A percentile compares a stretch with the other conserved stretches of the same genome.
phyloP scores from a whole-genome alignment of 2,329 filamentous ascomycete species.

The Aureobasidium sp. region DNA sequence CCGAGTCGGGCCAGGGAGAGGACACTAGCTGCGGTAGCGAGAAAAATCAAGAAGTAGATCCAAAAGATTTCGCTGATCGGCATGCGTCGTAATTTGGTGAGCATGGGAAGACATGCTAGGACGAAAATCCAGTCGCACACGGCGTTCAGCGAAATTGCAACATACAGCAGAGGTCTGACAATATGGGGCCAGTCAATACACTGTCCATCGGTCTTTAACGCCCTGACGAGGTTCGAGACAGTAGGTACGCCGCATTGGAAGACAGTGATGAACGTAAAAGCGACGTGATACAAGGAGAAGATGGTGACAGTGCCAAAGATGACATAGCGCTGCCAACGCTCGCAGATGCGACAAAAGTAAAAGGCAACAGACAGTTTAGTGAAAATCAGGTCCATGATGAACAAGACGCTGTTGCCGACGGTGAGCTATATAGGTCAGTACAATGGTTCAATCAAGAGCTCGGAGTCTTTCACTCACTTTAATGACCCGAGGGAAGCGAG shows the following conservation, averaged over 20 bases:
- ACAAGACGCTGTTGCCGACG: conserved; percentile 7
- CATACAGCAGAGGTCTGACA: conserved; percentile 11
- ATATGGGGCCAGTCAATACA: conserved; percentile 10
- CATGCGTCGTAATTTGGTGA: conserved; percentile 10
- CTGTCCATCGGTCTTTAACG: background rate
- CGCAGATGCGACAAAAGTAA: conserved; percentile 14
- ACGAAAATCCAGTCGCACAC: conserved; percentile 15
- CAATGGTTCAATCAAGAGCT: background rate
- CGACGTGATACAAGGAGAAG: background rate
- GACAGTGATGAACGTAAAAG: conserved; percentile 7
- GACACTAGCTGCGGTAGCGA: conserved; percentile 12
- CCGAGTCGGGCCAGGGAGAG: conserved; percentile 13
- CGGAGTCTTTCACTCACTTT: background rate
- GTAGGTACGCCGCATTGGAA: conserved; percentile 16
- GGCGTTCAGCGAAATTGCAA: conserved; percentile 7
- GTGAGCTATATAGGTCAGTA: background rate
- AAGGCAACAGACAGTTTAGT: conserved; percentile 14
- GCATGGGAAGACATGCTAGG: conserved; percentile 5
- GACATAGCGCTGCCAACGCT: conserved; percentile 12
- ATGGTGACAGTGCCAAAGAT: conserved; percentile 5
- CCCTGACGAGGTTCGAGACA: background rate
- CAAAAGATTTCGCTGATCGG: background rate
- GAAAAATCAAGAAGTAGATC: conserved; percentile 15
- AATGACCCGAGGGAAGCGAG: background rate
- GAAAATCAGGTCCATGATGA: conserved; percentile 11